Percentiles rank a stretch among this genome's conserved stretches.
phyloP scores from a whole-genome alignment of 2,329 filamentous ascomycete species.

The Leptographium lundbergii region DNA sequence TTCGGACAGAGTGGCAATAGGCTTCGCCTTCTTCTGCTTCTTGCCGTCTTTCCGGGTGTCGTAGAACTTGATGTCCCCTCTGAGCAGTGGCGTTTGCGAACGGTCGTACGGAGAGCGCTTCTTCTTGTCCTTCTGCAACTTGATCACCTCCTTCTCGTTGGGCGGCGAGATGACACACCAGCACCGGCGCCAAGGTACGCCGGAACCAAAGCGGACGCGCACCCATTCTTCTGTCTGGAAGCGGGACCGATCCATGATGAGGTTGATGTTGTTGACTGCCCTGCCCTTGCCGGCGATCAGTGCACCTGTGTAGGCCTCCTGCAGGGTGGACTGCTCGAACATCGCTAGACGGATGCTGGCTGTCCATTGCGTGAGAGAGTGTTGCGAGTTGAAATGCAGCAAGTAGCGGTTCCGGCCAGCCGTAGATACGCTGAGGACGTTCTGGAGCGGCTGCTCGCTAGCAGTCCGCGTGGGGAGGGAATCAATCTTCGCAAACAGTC shows the following conservation, averaged over 20 bases:
- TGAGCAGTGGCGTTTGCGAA: slow-evolving; percentile 51
- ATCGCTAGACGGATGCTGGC: slow-evolving; percentile 86
- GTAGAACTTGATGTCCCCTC: slow-evolving; percentile 90
- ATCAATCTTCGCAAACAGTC: slow-evolving; percentile 53
- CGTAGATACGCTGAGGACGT: slow-evolving; percentile 90
- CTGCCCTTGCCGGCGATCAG: slow-evolving; percentile 93
- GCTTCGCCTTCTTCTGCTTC: slow-evolving; percentile 80
- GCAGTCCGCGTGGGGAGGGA: slow-evolving; percentile 72
- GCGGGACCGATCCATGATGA: slow-evolving; percentile 71
- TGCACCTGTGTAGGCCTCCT: slow-evolving; percentile 93
- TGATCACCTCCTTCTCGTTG: slow-evolving; percentile 83
- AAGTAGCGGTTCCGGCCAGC: slow-evolving; percentile 92
- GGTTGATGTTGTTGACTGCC: slow-evolving; percentile 73
- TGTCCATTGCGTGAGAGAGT: slow-evolving; percentile 92
- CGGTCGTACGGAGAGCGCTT: slow-evolving; percentile 74
- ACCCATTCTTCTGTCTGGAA: slow-evolving; percentile 85
- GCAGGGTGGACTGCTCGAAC: slow-evolving; percentile 83
- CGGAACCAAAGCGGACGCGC: slow-evolving; percentile 85
- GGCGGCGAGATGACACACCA: slow-evolving; percentile 93
- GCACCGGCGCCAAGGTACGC: slow-evolving; percentile 89
- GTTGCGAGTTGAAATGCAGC: slow-evolving; percentile 88
- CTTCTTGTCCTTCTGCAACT: slow-evolving; percentile 71
- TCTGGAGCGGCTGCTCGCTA: slow-evolving; percentile 72
- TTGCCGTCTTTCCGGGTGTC: slow-evolving; percentile 62
- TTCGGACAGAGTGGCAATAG: slow-evolving; percentile 84